Base-by-base conservation (phyloP, 2,329 filamentous ascomycete genomes). In the Pestalotiopsis sp. region DNA sequence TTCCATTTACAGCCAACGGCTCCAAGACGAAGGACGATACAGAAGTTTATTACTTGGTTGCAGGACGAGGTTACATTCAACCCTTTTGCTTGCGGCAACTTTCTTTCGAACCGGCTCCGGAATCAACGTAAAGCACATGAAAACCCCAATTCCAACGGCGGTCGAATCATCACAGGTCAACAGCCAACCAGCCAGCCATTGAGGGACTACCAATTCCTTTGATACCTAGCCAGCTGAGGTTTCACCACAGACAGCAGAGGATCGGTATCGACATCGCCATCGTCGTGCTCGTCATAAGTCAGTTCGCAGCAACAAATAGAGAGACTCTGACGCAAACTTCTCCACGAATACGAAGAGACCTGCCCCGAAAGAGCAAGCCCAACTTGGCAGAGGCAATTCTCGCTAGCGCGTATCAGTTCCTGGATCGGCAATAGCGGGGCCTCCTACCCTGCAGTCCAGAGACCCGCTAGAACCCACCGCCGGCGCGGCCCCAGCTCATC, bases 371-470 rank as follows among this genome's bases (percentile, higher is more conserved):
- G 38, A 61, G 26, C 17, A 20, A 10, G 24, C 35, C 24, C 17
- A 56, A 35, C 62, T 38, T 30, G 44, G 62, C 62, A 55, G 48
- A 65, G 44, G 48, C 44, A 63, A 44, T 55, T 44, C 40, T 17
- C 44, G 52, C 26, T 10, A 65, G 39, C 62, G 48, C 26, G 13
- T 44, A 65, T 65, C 62, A 65, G 40, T 65, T 20, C 62, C 62
- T 56, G 40, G 35, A 65, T 65, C 44, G 62, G 62, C 48, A 56
- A n/a, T 65, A 65, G 62, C 39, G 40, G 39, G 62, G 20, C 20
- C 62, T 52, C 20, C n/a, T 52, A n/a, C 17, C 44, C 44, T 52
- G 44, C 17, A 40, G 62, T 38, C 48, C 38, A 65, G n/a, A 24
- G 39, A 38, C 22, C 52, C 39, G 62, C 62, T 65, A 65, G 22